These are phyloP conservation scores for Purshia tridentata DNA, from an alignment of 306 rosid species.

Conservation along the genomic window DNA sequence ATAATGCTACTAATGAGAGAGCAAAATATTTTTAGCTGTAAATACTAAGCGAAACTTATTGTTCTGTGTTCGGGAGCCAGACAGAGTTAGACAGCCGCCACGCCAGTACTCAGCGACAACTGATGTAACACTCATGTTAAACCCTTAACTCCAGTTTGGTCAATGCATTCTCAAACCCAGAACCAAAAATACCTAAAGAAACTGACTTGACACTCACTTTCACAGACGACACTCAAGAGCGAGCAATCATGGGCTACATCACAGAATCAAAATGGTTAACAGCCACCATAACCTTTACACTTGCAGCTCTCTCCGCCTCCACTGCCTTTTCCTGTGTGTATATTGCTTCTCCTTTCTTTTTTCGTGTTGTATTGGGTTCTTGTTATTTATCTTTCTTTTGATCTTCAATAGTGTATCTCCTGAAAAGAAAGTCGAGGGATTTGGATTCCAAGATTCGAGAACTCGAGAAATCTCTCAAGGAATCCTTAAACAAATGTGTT, in stretches of 20 bases:
- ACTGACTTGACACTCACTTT: background rate
- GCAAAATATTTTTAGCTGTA: too few species aligned
- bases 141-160: too few species aligned
- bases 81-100: background rate
- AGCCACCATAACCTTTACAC: conserved; percentile 35
- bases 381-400: background rate
- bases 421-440: conserved; percentile 48
- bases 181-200: background rate
- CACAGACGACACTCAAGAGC: background rate
- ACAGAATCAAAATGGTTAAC: conserved; percentile 20
- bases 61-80: background rate
- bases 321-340: conserved; percentile 45
- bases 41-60: too few species aligned
- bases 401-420: conserved; percentile 39
- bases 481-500: conserved; percentile 46
- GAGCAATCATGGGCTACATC: conserved; percentile 5
- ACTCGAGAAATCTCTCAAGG: conserved; percentile 63
- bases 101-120: too few species aligned
- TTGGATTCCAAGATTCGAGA: conserved; percentile 54
- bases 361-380: background rate
- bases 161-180: background rate
- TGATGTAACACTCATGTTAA: too few species aligned
- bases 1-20: too few species aligned
- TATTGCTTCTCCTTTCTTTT: background rate
- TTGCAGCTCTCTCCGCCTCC: conserved; percentile 58